These are phyloP conservation scores for Adansonia madagascariensis DNA, from an alignment of 441 rosid genomes.

Conservation along the genomic window DNA sequence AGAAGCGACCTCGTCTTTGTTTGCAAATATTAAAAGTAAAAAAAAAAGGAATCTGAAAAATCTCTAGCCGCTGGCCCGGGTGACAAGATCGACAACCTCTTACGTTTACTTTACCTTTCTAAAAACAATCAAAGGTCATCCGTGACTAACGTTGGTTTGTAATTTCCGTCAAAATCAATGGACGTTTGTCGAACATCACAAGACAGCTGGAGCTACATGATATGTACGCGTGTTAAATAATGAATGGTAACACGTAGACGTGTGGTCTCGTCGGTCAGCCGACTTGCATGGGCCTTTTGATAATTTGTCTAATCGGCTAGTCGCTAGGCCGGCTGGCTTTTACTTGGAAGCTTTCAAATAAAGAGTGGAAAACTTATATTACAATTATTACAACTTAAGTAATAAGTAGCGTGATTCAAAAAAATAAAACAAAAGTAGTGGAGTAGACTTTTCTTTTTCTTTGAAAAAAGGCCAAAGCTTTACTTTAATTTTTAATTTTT, in stretches of 20 bases:
- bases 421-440: no score
- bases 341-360: no score
- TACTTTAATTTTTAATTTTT: no score
- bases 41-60: background rate
- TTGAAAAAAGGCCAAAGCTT: no score
- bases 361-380: no score
- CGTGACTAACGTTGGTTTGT: background rate
- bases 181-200: background rate
- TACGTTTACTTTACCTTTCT: background rate
- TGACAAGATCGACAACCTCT: background rate
- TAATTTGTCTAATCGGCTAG: background rate
- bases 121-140: background rate
- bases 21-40: background rate
- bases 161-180: background rate
- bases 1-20: background rate
- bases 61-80: background rate
- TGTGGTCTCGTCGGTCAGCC: slow-evolving; percentile 23
- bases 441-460: no score
- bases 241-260: slow-evolving; percentile 33
- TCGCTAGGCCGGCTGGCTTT: background rate
- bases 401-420: no score
- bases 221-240: slow-evolving; percentile 19
- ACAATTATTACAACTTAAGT: no score
- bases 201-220: slow-evolving; percentile 32
- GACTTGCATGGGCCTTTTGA: background rate